Evolutionary conservation across 495 filamentous ascomycete species (phyloP), one percentile per base, ranked within the genome.

Genomic region (Talaromyces proteolyticus): DNA sequence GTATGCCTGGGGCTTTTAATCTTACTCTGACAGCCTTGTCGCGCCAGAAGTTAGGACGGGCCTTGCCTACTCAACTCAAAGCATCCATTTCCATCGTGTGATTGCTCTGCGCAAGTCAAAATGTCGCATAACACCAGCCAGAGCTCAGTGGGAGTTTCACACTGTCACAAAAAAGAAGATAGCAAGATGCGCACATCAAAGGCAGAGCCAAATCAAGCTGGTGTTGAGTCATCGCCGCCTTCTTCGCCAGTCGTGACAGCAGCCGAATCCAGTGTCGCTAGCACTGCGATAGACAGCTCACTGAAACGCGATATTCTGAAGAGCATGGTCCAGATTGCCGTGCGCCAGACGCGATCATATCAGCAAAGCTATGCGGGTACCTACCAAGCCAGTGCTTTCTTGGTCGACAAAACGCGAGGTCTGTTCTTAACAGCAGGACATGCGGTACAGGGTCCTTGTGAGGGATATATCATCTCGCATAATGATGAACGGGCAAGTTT

Each of bases 251-350:
- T 47, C 10, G 17, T 47, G 17, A 47, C 44, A 22, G 25, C 42
- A 22, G 42, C 44, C 26, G 44, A 47, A 19, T 47, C 44, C 16
- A 38, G 44, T 37, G 44, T 20, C 37, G 44, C 26, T 10, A 36
- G 24, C 20, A 20, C 37, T 16, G 25, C 22, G 16, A 47, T 47
- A 18, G 44, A 47, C 14, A 36, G n/a, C 29, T 47, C 44, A 36
- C 7, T 47, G 10, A 47, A 47, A 17, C 20, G 44, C 2, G 44
- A 47, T 29, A 37, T 47, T 20, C 44, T 47, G 2, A 47, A 47
- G 25, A 47, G 44, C 44, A 47, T 47, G 44, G 44, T 47, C 8
- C 44, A 47, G 29, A 29, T 47, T 36, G 44, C 29, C n/a, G 44
- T 47, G 21, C 24, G 44, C 3, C 44, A 47, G 44, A 47, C 44